Base-by-base conservation (phyloP, 148 eudicot species). In the Suaeda aralocaspica region DNA sequence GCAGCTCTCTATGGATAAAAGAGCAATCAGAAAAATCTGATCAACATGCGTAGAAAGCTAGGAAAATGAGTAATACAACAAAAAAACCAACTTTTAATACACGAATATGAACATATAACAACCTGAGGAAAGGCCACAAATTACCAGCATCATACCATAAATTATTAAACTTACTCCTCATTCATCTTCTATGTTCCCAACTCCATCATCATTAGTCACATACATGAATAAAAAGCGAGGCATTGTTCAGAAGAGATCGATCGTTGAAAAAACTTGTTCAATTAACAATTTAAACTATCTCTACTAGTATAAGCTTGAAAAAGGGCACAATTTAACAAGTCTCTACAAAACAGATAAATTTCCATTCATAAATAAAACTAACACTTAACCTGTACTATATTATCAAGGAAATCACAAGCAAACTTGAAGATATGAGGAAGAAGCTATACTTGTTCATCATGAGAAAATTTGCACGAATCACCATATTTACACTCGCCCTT, bases 381-480 rank as follows among this genome's bases (percentile, higher is more conserved):
- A 3, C 41, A 36, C 41, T 36, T 36, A 46, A 46, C 4, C 15
- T 14, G 15, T 46, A 19, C 19, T 12, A 15, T 46, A 46, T 13
- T 46, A 3, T 46, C 50, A 3, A 14, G 16, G 19, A 46, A 18
- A 49, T 49, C 18, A 6, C 3, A 49, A 8, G 19, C 4, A 49
- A 9, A 16, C 3, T 2, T 48, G 19, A 14, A 16, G n/a, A 28
- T 24, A 9, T 29, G 15, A 36, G 59, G 66, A 16, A 25, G 12
- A 19, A 22, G 56, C 39, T 80, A 25, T 70, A 92, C 98, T 74
- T 90, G 87, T 70, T 85, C 95, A 70, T 90, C 89, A 67, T 93
- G 98, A 45, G 98, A 93, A 60, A 93, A 90, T 69, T 76, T 93
- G 88, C 98, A 93, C 58, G 85, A 82, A 78, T 80, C 92, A 16